Base-by-base conservation (phyloP, 2,329 filamentous ascomycete genomes). In the Fusarium napiforme region DNA sequence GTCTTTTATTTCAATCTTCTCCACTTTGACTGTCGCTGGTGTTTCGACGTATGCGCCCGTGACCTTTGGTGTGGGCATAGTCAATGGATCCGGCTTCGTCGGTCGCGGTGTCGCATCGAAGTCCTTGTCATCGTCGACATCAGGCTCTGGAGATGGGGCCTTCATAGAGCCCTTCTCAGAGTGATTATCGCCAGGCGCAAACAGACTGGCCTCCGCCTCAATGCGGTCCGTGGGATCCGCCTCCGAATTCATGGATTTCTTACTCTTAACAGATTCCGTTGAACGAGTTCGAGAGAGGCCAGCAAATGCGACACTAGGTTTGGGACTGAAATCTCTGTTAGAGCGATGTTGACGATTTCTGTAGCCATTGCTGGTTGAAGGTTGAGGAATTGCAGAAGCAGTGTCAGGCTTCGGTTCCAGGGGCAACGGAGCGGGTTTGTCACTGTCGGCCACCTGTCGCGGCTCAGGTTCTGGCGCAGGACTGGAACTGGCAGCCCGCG, bases 1-100 rank as follows among this genome's bases (percentile, higher is more conserved):
- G 12, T 75, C 72, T 34, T 75, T 75, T 4, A 68, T 30, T 9
- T 77, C 74, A 19, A 72, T 53, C 45, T 79, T 83, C 50, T 84
- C 83, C 14, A 81, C 78, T 72, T 83, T 85, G 46, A 82, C 77
- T 9, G 86, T 87, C 12, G 83, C 84, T 4, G 88, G 88, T 5
- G 88, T 90, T 62, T 90, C 87, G 15, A 90, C 84, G 67, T 86
- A 90, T 6, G 88, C 88, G 1, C 88, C 88, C 1, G 83, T 86
- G 7, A 90, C 83, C 57, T 81, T 85, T 5, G 88, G 88, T 7
- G 88, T 90, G 11, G 87, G 86, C 79, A 86, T 85, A 36, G 82
- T 82, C 39, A 86, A 66, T 16, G 85, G 84, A 65, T 89, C 86
- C 45, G 73, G 72, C 72, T 83, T 87, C 19, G 66, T 64, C 6